These are phyloP conservation scores for Sclerospora graminicola DNA, from an alignment of 352 stramenopile genomes.

Conservation along the genomic window DNA sequence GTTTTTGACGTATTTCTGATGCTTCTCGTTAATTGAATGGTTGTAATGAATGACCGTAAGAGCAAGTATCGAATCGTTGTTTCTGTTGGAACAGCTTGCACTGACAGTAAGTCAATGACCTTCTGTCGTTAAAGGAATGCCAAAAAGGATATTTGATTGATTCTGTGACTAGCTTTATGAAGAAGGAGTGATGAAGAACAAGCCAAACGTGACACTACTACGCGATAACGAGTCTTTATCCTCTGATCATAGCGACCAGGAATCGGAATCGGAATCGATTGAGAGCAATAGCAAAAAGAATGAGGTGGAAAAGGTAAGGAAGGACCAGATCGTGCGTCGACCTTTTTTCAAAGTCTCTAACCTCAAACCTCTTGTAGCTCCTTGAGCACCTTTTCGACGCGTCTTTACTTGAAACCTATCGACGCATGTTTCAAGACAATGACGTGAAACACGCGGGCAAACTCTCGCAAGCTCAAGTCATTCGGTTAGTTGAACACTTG, in stretches of 20 bases:
- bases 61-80: constrained; percentile 29
- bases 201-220: constrained; percentile 27
- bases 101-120: constrained; percentile 53
- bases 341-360: no score
- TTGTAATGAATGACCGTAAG: no score
- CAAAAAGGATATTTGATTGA: no score
- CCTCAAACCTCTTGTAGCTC: constrained; percentile 7
- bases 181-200: constrained; percentile 33
- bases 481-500: no score
- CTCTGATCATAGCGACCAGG: constrained; percentile 3
- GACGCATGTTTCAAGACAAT: constrained; percentile 23
- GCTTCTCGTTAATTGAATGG: no score
- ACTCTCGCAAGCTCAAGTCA: constrained; percentile 7
- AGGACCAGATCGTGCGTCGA: no score
- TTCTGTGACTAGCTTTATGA: constrained; percentile 38
- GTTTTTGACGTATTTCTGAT: no score
- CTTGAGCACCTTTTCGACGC: constrained; percentile 13
- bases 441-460: no score
- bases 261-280: constrained; percentile 1
- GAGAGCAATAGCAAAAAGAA: no score
- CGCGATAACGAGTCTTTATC: constrained; percentile 11
- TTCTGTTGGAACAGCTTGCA: constrained; percentile 53
- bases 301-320: constrained; percentile 16
- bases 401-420: constrained; percentile 36
- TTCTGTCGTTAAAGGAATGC: no score